Base-by-base conservation (phyloP, 2,329 filamentous ascomycete genomes). In the Penicillium sp. region DNA sequence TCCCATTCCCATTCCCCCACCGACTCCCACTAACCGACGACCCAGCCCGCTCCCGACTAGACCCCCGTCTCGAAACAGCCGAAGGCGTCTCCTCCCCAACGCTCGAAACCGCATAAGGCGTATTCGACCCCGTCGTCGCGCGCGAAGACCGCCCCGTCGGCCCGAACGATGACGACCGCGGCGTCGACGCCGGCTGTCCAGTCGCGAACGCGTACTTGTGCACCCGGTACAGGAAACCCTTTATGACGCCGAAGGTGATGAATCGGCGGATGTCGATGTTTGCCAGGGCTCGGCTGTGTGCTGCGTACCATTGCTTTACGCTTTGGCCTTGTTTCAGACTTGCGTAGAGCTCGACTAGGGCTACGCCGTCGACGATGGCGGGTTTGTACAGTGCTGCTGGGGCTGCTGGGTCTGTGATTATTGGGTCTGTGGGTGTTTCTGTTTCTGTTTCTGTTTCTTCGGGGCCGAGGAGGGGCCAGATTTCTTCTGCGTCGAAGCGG, bases 191-290 rank as follows among this genome's bases (percentile, higher is more conserved):
- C 1, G 67, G 63, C 31, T 69, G 58, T 1, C 67, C 62, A 5
- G 72, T 69, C 37, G 71, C 65, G 56, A 95, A 81, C 25, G 89
- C 87, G 66, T 95, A 95, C 68, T 93, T 95, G 73, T 97, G 89
- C 34, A 96, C 86, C 29, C 93, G 83, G 70, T 96, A 96, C 19
- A 99, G 73, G 59, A 95, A 88, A 13, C 92, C 91, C 72, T 97
- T 97, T 68, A 97, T 95, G 51, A 96, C 81, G 49, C 92, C 93
- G 64, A 97, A 99, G 51, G 95, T 95, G 55, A 97, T 89, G 55
- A 99, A 85, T 25, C 93, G 85, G 11, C 93, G 83, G 47, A 96
- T 83, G 67, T 99, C 93, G 49, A 99, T 83, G 63, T 86, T 85
- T 11, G 80, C 76, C 8, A 96, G 77, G 33, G 87, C 74, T 34